phyloP scores from a whole-genome alignment of 2,329 filamentous ascomycete species.

The Xylariaceae sp. region DNA sequence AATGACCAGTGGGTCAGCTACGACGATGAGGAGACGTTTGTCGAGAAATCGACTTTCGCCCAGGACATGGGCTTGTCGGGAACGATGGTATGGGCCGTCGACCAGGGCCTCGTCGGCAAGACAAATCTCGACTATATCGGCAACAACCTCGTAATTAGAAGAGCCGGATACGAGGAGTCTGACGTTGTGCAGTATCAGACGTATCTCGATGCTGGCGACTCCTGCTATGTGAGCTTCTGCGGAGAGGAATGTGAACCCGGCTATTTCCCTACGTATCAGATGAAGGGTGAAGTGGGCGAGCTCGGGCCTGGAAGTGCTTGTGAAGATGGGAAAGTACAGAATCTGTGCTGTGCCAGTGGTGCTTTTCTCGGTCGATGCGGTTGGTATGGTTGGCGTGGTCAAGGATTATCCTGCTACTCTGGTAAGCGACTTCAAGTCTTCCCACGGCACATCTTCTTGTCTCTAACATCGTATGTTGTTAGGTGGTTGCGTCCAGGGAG shows the following conservation, averaged over 20 bases:
- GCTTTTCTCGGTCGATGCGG: not conserved
- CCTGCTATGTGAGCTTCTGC: not conserved
- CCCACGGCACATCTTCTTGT: too few species aligned
- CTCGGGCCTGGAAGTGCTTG: not conserved
- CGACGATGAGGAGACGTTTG: not conserved
- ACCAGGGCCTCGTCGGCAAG: not conserved
- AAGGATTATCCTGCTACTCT: not conserved
- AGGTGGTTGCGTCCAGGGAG: not conserved
- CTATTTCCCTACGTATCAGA: not conserved
- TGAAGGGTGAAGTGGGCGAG: not conserved
- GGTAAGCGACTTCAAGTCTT: too few species aligned
- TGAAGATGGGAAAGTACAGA: not conserved
- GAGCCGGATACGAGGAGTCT: too few species aligned
- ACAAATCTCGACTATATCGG: not conserved
- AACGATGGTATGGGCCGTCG: slow-evolving; percentile 24
- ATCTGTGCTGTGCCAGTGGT: not conserved
- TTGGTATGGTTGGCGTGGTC: slow-evolving; percentile 1
- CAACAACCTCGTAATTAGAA: not conserved
- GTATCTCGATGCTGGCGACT: not conserved
- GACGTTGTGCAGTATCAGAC: too few species aligned
- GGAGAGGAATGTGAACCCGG: not conserved
- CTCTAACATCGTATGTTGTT: not conserved
- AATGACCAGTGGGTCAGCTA: slow-evolving; percentile 15
- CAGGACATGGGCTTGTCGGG: slow-evolving; percentile 30
- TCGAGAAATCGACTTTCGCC: slow-evolving; percentile 26